Conservation (phyloP, 257 asterid species). For the Scutellaria galericulata region DNA sequence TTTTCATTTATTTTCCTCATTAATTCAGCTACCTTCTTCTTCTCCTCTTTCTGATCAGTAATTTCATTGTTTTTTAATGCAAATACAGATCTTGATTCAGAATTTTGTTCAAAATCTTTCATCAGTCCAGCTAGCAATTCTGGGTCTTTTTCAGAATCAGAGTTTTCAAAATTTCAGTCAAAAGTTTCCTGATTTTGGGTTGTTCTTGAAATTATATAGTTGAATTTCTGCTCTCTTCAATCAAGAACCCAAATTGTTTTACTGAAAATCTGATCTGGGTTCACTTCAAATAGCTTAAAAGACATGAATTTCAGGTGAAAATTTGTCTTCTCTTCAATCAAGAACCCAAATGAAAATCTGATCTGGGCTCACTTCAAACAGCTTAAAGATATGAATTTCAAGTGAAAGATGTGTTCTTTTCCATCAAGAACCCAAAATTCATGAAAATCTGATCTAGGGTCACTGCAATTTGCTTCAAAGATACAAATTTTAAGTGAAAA, state of each 20-base stretch:
- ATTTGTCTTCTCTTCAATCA: background rate
- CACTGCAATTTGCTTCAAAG: background rate
- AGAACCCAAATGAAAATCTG: background rate
- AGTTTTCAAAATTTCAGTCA: no score
- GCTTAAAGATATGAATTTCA: background rate
- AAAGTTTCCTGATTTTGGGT: slow-evolving; percentile 8
- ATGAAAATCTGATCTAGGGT: slow-evolving; percentile 19
- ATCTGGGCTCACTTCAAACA: background rate
- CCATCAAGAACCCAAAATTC: slow-evolving; percentile 15
- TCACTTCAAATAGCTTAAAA: background rate
- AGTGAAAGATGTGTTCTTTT: background rate
- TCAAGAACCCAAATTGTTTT: background rate
- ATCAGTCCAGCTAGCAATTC: no score
- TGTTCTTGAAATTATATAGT: slow-evolving; percentile 11
- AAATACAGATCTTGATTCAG: slow-evolving; percentile 11
- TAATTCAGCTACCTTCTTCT: slow-evolving; percentile 3
- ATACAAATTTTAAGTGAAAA: no score
- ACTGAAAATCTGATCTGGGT: background rate
- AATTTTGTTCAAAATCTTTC: no score
- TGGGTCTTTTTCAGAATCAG: no score
- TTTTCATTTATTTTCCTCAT: slow-evolving; percentile 24
- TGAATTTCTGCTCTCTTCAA: no score
- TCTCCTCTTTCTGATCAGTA: background rate
- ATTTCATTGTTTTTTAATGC: background rate
- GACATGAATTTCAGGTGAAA: background rate